These are phyloP conservation scores for Sutorius eximius DNA, from an alignment of 1,284 basidiomycete species.

Conservation along the genomic window DNA sequence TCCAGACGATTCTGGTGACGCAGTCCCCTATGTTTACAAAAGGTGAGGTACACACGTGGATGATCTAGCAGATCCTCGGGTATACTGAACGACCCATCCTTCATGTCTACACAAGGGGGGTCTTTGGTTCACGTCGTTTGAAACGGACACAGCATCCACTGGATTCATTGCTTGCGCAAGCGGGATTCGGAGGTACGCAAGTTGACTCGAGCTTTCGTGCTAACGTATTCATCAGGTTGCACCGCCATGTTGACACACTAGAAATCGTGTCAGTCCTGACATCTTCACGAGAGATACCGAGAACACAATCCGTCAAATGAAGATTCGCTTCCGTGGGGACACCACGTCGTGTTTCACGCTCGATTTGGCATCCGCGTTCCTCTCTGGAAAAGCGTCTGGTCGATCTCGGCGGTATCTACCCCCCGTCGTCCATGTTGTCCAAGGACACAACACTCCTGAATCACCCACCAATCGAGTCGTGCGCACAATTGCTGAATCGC, in stretches of 20 bases:
- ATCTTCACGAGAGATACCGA: slow-evolving; percentile 50
- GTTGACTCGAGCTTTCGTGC: neutral
- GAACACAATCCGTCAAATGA: slow-evolving; percentile 41
- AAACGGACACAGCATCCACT: neutral
- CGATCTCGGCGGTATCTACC: slow-evolving; percentile 40
- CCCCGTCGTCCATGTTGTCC: slow-evolving; percentile 26
- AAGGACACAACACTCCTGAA: slow-evolving; percentile 13
- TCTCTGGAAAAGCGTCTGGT: slow-evolving; percentile 45
- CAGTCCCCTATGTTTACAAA: slow-evolving; percentile 46
- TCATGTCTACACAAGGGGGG: slow-evolving; percentile 63
- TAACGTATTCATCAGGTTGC: slow-evolving; percentile 41
- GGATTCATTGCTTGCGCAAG: slow-evolving; percentile 28
- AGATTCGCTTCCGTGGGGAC: slow-evolving; percentile 42
- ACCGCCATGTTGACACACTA: slow-evolving; percentile 53
- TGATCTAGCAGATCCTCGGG: neutral
- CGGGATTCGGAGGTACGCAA: slow-evolving; percentile 51
- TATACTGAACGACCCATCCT: slow-evolving; percentile 32
- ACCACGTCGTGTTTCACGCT: slow-evolving; percentile 46
- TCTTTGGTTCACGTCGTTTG: too few relatives aligned
- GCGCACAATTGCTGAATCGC: slow-evolving; percentile 26
- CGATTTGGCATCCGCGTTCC: slow-evolving; percentile 50
- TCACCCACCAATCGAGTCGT: slow-evolving; percentile 30
- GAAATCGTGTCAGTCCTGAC: slow-evolving; percentile 54
- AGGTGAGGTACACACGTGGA: slow-evolving; percentile 28
- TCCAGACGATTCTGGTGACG: slow-evolving; percentile 37